Conservation (phyloP, 306 rosid species). For the Gleditsia sinensis region DNA sequence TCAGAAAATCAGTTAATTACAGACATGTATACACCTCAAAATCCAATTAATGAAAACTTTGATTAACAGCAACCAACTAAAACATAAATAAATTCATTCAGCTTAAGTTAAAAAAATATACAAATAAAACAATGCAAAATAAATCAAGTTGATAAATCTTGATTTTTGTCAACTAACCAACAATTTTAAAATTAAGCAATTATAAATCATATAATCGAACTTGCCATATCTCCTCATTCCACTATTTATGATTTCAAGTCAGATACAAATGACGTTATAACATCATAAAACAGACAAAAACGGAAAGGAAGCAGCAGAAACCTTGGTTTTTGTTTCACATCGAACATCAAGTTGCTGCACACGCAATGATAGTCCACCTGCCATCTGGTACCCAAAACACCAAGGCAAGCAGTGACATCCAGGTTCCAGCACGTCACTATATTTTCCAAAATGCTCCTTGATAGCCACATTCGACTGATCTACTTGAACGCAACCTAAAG, state of each 20-base stretch:
- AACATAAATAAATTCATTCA: background rate
- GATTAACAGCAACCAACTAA: background rate
- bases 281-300: slow-evolving; percentile 17
- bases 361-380: slow-evolving; percentile 62
- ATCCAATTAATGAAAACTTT: background rate
- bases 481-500: slow-evolving; percentile 57
- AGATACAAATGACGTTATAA: slow-evolving; percentile 9
- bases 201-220: slow-evolving; percentile 3
- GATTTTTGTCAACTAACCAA: background rate
- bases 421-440: slow-evolving; percentile 55
- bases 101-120: background rate
- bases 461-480: slow-evolving; percentile 70
- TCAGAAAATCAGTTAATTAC: slow-evolving; percentile 19
- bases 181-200: background rate
- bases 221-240: background rate
- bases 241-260: background rate
- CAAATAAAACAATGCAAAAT: background rate
- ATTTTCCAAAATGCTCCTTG: slow-evolving; percentile 67
- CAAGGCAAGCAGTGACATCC: slow-evolving; percentile 79
- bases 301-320: slow-evolving; percentile 22
- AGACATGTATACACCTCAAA: background rate
- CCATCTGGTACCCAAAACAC: slow-evolving; percentile 62
- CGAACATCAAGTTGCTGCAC: slow-evolving; percentile 69
- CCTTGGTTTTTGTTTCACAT: slow-evolving; percentile 78
- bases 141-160: background rate